phyloP scores from a whole-genome alignment of 495 filamentous ascomycete genomes.

The Xylaria curta region DNA sequence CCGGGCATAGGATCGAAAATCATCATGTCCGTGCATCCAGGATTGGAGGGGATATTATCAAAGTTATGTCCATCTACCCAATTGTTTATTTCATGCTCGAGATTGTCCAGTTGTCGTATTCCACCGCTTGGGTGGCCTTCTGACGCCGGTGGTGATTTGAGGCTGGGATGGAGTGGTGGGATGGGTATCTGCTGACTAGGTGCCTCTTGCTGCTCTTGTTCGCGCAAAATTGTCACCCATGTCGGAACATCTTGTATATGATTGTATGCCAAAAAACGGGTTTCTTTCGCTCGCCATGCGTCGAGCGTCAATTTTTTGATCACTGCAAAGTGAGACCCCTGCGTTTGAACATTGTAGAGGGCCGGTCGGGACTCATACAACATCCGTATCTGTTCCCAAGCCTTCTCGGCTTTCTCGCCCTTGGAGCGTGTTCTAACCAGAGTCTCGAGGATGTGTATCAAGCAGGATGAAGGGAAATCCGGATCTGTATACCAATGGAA shows the following conservation, averaged over 20 bases:
- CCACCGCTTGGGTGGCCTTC: neutral
- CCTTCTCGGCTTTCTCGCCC: neutral
- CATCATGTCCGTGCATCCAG: neutral
- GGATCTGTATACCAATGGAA: neutral
- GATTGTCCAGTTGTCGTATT: neutral
- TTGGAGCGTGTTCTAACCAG: neutral
- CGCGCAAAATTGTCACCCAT: neutral
- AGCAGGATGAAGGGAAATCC: neutral
- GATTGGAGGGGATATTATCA: neutral
- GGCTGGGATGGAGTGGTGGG: neutral
- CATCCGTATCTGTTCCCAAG: constrained; percentile 1
- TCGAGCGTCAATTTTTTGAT: constrained; percentile 5
- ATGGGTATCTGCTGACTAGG: neutral
- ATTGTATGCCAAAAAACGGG: neutral
- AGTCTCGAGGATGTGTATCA: neutral
- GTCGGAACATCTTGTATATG: neutral
- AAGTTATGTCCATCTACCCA: neutral
- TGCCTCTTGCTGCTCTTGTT: neutral
- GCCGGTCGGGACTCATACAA: neutral
- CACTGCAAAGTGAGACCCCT: neutral
- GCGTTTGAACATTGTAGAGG: neutral
- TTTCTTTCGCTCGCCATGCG: neutral
- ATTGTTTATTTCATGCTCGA: neutral
- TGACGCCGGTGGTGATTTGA: neutral
- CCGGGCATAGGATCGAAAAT: constrained; percentile 1